Evolutionary conservation across 805 yeast genomes (phyloP), one percentile per base, ranked within the genome.

Genomic region (Kregervanrija delftensis): DNA sequence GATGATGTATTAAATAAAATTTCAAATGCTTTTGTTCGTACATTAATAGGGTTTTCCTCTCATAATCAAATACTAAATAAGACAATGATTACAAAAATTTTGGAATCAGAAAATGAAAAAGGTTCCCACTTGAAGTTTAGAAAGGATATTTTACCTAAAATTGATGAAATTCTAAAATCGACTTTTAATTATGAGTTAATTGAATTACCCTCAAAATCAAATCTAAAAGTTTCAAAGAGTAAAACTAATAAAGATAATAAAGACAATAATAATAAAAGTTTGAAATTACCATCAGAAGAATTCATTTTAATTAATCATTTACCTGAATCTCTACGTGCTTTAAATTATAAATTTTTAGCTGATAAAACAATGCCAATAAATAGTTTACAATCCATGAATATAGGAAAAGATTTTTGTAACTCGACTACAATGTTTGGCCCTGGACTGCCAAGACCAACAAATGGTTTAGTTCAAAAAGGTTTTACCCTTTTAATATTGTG

Each of bases 41-140:
- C 58, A 0, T 17, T 61, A 6, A 17, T 64, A 5, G 65, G 61
- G 3, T 36, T 57, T 11, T 64, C 64, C 30, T 53, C 50, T 44
- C 59, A 45, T 33, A 45, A 51, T 30, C 65, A 62, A 44, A 45
- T 55, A 0, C 39, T 64, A n/a, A 61, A 56, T 9, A 59, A 55
- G 38, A 51, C 48, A 8, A 45, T 49, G 22, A 49, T 64, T 8
- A 30, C 59, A 9, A 63, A 60, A 39, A 41, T 61, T 3, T 44
- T 57, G 43, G 67, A 60, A 30, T 41, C 56, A 5, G 67, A 61
- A 40, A 49, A 51, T 5, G 65, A 58, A 34, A 55, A 54, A 37
- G 61, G 62, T 5, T 42, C 53, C 5, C 56, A 60, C 16, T 22
- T 58, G 8, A 59, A 57, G 30, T 60, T 61, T 40, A 58, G 49